phyloP scores from a whole-genome alignment of 805 yeast species.

The Gaillardinia entomophila region DNA sequence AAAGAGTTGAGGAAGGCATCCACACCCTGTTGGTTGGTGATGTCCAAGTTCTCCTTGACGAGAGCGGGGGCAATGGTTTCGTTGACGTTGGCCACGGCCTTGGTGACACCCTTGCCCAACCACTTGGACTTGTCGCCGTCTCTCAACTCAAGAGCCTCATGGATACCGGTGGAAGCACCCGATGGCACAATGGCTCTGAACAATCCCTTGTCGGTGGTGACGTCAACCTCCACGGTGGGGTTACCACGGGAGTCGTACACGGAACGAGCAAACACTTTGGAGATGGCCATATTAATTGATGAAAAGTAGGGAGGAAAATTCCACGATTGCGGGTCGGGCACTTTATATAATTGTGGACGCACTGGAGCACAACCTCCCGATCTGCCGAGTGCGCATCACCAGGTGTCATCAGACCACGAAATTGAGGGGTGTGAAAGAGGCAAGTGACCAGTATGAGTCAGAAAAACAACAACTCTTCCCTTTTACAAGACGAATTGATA shows the following conservation, averaged over 20 bases:
- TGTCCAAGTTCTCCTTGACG: slow-evolving; percentile 72
- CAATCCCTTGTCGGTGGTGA: slow-evolving; percentile 85
- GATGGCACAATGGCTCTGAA: slow-evolving; percentile 99
- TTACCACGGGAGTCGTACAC: slow-evolving; percentile 99
- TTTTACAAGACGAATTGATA: not conserved
- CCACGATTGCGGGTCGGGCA: no score
- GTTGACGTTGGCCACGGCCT: slow-evolving; percentile 96
- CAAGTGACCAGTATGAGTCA: no score
- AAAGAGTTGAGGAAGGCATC: slow-evolving; percentile 81
- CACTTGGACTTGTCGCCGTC: slow-evolving; percentile 96
- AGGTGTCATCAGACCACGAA: slow-evolving; percentile 1
- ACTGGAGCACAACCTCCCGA: slow-evolving; percentile 23
- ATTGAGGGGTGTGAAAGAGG: no score
- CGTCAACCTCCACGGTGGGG: slow-evolving; percentile 99
- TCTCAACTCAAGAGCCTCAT: slow-evolving; percentile 98
- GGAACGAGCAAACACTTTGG: slow-evolving; percentile 88
- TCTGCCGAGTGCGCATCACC: slow-evolving; percentile 9
- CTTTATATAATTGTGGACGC: not conserved
- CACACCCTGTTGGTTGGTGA: slow-evolving; percentile 78
- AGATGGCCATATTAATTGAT: slow-evolving; percentile 82
- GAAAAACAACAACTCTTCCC: no score
- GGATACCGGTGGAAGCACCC: slow-evolving; percentile 99
- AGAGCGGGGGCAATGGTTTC: slow-evolving; percentile 92
- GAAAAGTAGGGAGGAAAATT: no score
- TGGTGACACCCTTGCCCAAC: slow-evolving; percentile 97